Evolutionary conservation across 192 early-diverging fungal genomes (phyloP).

Genomic region (Coemansia sp.): DNA sequence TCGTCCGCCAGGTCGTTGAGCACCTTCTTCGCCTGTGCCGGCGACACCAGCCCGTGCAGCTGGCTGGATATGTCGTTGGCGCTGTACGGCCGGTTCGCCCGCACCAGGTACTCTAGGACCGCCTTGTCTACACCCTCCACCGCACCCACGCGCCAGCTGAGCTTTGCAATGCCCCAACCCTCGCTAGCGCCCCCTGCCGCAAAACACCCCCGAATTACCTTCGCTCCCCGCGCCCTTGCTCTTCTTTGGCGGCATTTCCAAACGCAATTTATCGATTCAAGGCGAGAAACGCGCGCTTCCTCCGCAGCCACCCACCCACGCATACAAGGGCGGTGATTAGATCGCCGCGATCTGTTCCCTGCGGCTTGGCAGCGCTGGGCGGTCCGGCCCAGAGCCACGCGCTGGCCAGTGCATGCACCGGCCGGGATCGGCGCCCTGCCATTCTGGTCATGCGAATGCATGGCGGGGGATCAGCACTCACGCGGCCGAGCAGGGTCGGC

Average conservation of each 20-base stretch:
- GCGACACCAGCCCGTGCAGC: slow-evolving; percentile 42
- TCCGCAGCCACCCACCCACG: background rate
- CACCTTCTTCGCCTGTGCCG: slow-evolving; percentile 32
- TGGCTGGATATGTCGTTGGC: slow-evolving; percentile 48
- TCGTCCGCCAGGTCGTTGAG: slow-evolving; percentile 43
- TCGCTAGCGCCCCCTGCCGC: no score
- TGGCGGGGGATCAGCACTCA: slow-evolving; percentile 9
- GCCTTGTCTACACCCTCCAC: slow-evolving; percentile 13
- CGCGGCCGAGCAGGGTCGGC: background rate
- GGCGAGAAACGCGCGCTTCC: no score
- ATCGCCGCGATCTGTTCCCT: background rate
- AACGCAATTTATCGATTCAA: no score
- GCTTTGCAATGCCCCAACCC: background rate
- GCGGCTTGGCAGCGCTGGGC: no score
- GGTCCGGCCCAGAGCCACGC: no score
- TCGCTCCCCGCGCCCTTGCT: slow-evolving; percentile 20
- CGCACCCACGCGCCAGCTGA: background rate
- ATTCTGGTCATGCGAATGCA: slow-evolving; percentile 12
- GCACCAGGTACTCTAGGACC: slow-evolving; percentile 30
- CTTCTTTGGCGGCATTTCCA: slow-evolving; percentile 39
- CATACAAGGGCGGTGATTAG: background rate
- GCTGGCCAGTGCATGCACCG: no score
- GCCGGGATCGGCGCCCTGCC: no score
- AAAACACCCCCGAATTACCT: slow-evolving; percentile 9
- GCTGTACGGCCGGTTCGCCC: slow-evolving; percentile 42